Percentiles rank a stretch among this genome's conserved stretches.
Evolutionary conservation across 2,329 filamentous ascomycete species (phyloP).

Genomic region (Waltergamsia citrina): DNA sequence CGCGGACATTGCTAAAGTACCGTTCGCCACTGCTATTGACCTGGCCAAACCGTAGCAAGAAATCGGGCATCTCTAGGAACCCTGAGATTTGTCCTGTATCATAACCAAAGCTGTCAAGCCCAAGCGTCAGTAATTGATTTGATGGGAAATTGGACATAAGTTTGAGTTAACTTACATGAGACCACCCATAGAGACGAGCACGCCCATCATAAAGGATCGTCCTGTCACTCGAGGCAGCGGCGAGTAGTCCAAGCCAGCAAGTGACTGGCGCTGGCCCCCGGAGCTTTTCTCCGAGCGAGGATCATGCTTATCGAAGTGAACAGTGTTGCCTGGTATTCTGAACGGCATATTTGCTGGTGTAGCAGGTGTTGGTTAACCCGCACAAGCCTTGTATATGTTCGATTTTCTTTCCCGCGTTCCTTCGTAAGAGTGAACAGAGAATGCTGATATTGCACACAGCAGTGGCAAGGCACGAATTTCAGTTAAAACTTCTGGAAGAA

Average conservation of each 20-base stretch:
- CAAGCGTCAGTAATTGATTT: too few relatives aligned
- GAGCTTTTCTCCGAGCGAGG: conserved; percentile 25
- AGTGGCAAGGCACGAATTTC: too few relatives aligned
- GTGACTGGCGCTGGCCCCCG: conserved; percentile 18
- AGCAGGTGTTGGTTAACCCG: too few relatives aligned
- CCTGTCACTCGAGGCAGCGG: conserved; percentile 28
- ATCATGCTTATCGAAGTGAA: conserved; percentile 32
- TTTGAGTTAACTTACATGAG: conserved; percentile 23
- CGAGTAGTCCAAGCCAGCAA: conserved; percentile 32
- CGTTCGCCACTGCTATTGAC: conserved; percentile 23
- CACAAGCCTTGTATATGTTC: too few relatives aligned
- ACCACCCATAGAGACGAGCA: conserved; percentile 34
- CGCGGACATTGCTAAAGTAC: conserved; percentile 41
- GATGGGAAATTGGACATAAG: neutral
- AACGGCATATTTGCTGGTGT: neutral
- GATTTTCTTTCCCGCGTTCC: too few relatives aligned
- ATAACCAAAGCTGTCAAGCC: conserved; percentile 32
- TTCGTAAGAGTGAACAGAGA: too few relatives aligned
- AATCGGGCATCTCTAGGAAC: conserved; percentile 49
- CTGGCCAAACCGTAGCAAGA: conserved; percentile 40
- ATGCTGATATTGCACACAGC: too few relatives aligned
- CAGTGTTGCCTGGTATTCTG: conserved; percentile 9
- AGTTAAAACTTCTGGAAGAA: too few relatives aligned
- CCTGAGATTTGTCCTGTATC: conserved; percentile 46
- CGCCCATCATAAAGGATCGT: conserved; percentile 24